Evolutionary conservation across 2,329 filamentous ascomycete species (phyloP), one percentile per base, ranked within the genome.

Genomic region (Magnaporthiopsis poae): DNA sequence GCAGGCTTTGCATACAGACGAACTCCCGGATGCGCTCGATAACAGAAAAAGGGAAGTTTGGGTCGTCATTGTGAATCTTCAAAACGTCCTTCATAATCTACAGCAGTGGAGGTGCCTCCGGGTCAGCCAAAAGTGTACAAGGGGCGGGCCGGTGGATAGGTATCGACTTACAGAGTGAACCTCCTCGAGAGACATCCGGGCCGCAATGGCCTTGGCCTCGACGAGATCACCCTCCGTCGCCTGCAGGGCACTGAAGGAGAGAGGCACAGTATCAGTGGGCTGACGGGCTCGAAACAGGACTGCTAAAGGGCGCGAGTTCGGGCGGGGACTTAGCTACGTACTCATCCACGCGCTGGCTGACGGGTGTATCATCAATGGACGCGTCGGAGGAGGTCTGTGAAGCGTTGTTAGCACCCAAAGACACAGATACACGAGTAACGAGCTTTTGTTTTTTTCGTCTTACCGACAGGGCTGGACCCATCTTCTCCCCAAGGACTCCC

Each of bases 1-100:
- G 8, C 35, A 36, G 15, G 73, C 71, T 31, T 31, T 52, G 75
- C 72, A 52, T 67, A 67, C 73, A 71, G 18, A 82, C 72, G 66
- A 82, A 82, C 18, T 71, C 70, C 27, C 75, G 72, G n/a, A 81
- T 78, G 21, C 75, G 76, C 13, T 77, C 71, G 29, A 82, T 72
- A 52, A 80, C 74, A 7, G 73, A 68, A 33, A 75, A 72, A 0
- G 80, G 79, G 66, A 83, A 83, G 72, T 83, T 83, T 46, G 79
- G 80, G 65, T 82, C 81, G 35, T 76, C 73, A 60, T 78, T 75
- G 68, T 82, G 77, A 29, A 81, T 76, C 11, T 74, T 70, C 25
- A 81, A 69, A 9, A 81, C 77, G 27, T 77, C 75, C 29, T 70
- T 69, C 74, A 78, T 75, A 70, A 77, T 52, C 66, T 67, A 21